Percentiles rank a stretch among this genome's conserved stretches.
These are phyloP conservation scores for Grosmannia penicillata DNA, from an alignment of 2,329 filamentous ascomycete genomes.

Conservation along the genomic window DNA sequence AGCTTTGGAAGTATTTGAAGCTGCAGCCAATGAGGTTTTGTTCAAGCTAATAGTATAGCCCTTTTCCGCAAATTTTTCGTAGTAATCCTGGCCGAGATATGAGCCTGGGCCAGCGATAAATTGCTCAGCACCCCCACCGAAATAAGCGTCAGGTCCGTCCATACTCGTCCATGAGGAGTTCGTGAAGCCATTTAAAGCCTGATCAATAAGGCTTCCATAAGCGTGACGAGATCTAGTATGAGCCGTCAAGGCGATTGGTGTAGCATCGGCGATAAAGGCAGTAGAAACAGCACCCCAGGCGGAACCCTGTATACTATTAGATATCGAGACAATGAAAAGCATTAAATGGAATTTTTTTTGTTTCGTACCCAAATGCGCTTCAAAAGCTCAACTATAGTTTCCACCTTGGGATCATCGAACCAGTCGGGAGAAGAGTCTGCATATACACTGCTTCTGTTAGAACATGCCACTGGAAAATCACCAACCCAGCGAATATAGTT, in stretches of 20 bases:
- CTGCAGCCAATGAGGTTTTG: slow-evolving; percentile 51
- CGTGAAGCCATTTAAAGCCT: slow-evolving; percentile 58
- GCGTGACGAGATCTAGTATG: slow-evolving; percentile 57
- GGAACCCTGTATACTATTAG: slow-evolving; percentile 23
- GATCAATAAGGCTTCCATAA: slow-evolving; percentile 61
- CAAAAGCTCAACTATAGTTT: slow-evolving; percentile 69
- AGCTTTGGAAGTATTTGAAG: slow-evolving; percentile 43
- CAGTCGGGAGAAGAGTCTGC: slow-evolving; percentile 57
- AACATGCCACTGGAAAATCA: too few relatives aligned
- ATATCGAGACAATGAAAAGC: slow-evolving; percentile 7
- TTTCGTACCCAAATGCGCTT: slow-evolving; percentile 48
- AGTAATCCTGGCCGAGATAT: slow-evolving; percentile 62
- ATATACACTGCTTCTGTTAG: slow-evolving; percentile 38
- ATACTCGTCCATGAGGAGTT: slow-evolving; percentile 74
- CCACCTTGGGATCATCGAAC: slow-evolving; percentile 77
- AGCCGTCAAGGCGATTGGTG: slow-evolving; percentile 57
- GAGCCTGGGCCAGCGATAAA: slow-evolving; percentile 53
- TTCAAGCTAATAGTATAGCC: slow-evolving; percentile 61
- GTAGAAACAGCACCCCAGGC: slow-evolving; percentile 58
- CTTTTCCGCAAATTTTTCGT: slow-evolving; percentile 56
- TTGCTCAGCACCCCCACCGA: slow-evolving; percentile 71
- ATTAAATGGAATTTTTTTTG: slow-evolving; percentile 8
- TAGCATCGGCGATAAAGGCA: slow-evolving; percentile 71
- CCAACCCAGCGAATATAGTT: too few relatives aligned
- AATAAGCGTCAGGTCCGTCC: slow-evolving; percentile 64